phyloP scores from a whole-genome alignment of 2,329 filamentous ascomycete species.

The Aspergillus costaricaensis region DNA sequence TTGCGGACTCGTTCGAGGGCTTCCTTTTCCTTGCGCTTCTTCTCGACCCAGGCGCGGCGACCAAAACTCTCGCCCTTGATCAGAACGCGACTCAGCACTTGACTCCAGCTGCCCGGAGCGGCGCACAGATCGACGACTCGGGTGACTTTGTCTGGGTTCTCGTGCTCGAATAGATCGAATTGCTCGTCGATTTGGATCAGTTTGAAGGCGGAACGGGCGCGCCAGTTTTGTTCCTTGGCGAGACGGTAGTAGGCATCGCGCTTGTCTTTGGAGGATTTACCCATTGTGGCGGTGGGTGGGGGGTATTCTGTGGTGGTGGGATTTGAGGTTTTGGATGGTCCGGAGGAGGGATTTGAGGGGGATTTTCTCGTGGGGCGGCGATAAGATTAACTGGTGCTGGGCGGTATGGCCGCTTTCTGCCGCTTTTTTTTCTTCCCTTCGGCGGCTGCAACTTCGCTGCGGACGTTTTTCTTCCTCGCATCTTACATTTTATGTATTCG shows the following conservation, averaged over 20 bases:
- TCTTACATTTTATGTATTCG: neutral
- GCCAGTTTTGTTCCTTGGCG: slow-evolving; percentile 98
- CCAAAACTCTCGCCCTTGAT: slow-evolving; percentile 94
- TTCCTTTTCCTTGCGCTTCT: slow-evolving; percentile 62
- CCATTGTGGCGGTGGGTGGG: slow-evolving; percentile 60
- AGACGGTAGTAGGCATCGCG: slow-evolving; percentile 96
- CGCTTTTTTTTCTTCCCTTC: slow-evolving; percentile 36
- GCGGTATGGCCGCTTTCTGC: slow-evolving; percentile 32
- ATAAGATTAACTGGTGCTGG: slow-evolving; percentile 40
- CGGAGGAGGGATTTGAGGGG: slow-evolving; percentile 1
- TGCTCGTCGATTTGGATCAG: slow-evolving; percentile 93
- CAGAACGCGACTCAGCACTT: slow-evolving; percentile 88
- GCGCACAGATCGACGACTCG: slow-evolving; percentile 95
- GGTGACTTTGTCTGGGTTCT: slow-evolving; percentile 68
- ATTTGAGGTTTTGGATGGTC: neutral
- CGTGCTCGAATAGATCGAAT: slow-evolving; percentile 82
- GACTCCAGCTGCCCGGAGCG: slow-evolving; percentile 94
- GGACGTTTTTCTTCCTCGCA: neutral
- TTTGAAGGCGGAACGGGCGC: slow-evolving; percentile 94
- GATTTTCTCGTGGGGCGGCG: slow-evolving; percentile 33
- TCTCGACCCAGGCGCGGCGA: slow-evolving; percentile 81
- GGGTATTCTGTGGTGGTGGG: slow-evolving; percentile 5
- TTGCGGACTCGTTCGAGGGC: slow-evolving; percentile 26
- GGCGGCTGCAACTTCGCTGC: neutral
- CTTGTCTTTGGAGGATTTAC: slow-evolving; percentile 98